Conservation (phyloP, 1,284 basidiomycete genomes). For the Tilletia setariae region DNA sequence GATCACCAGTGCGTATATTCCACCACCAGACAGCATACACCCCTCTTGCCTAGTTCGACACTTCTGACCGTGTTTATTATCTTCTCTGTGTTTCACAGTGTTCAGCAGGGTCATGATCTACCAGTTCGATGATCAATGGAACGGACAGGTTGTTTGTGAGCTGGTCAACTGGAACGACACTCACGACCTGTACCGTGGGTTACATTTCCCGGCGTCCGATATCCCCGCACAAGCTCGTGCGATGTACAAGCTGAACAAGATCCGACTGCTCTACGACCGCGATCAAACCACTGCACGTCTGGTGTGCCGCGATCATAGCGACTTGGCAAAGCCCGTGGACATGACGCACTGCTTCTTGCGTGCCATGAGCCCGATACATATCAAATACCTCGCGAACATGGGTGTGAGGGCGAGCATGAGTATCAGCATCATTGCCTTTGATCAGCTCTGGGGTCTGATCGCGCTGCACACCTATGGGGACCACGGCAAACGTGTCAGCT, state of each 20-base stretch:
- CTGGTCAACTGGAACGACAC: constrained; percentile 77
- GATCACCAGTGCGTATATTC: constrained; percentile 58
- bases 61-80: background rate
- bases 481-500: constrained; percentile 76
- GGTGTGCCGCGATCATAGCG: constrained; percentile 66
- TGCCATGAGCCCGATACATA: constrained; percentile 84
- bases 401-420: constrained; percentile 52
- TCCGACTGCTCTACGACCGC: constrained; percentile 76
- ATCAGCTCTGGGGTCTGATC: constrained; percentile 78
- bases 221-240: constrained; percentile 64
- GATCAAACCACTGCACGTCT: constrained; percentile 73
- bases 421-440: constrained; percentile 76
- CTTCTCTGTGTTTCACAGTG: constrained; percentile 19
- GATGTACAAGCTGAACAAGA: constrained; percentile 68
- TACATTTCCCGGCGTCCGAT: constrained; percentile 66
- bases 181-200: constrained; percentile 72
- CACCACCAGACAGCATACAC: background rate
- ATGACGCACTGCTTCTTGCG: constrained; percentile 84
- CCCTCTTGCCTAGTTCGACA: background rate
- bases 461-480: constrained; percentile 77
- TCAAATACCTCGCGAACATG: constrained; percentile 63
- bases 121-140: constrained; percentile 69
- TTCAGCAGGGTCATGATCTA: constrained; percentile 73
- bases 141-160: constrained; percentile 74
- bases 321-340: constrained; percentile 72